Base-by-base conservation (phyloP, 148 eudicot genomes). In the Silene latifolia region DNA sequence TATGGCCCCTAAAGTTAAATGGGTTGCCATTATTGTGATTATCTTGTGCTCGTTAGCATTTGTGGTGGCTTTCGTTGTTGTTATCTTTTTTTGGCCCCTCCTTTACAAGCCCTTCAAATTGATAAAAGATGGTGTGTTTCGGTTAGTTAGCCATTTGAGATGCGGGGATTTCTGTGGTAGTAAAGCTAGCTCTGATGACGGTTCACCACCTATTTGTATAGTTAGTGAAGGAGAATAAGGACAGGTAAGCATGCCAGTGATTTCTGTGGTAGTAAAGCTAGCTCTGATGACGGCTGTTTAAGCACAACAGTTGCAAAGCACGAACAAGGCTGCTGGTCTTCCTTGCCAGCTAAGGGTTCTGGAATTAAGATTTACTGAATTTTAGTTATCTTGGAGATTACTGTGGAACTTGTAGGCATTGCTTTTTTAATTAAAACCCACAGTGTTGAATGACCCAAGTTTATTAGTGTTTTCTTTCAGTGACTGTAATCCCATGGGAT, bases 1-100 rank as follows among this genome's bases (percentile, higher is more conserved):
- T 47, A 47, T 69, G 59, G 58, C 72, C 2, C 72, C 72, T 21
- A 48, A 21, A 59, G 72, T 69, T 5, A 13, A 8, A 32, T 69
- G 59, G 72, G 72, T 27, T 69, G 72, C 72, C n/a, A 21, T 48
- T 48, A 57, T 69, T 6, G 56, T 69, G 13, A 69, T 69, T 47
- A 18, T 47, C 58, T 47, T 69, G 72, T 47, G 72, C 35, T 69
- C 72, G 6, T 5, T 2, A 1, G 72, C 58, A 3, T 69, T 69
- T 23, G 23, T 48, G 9, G 59, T 21, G 32, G 72, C 59, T 21
- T 69, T 23, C 32, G 10, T 47, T 13, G 39, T 69, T 1, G 72
- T 69, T 14, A 20, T 56, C 58, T 11, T 18, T 8, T 69, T 69
- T 10, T 69, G 72, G 72, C 72, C 72, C 3, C 35, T 69, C 58